These are phyloP conservation scores for Ananas comosus DNA, from an alignment of 176 grass and related monocot genomes.

Conservation along the genomic window DNA sequence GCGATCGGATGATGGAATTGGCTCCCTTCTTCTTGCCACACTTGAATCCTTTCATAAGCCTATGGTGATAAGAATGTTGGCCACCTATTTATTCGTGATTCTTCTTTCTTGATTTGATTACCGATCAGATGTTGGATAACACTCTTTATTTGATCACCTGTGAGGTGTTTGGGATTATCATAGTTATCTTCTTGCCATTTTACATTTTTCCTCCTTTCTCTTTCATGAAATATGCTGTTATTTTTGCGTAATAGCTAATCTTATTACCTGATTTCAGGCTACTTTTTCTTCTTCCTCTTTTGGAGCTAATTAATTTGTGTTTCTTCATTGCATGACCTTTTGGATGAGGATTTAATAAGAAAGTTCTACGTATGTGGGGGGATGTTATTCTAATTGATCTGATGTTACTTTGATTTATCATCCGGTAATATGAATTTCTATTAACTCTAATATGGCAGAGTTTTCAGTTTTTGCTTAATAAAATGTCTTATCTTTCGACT, in stretches of 20 bases:
- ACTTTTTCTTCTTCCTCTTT: neutral
- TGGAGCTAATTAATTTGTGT: neutral
- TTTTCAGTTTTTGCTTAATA: too few relatives aligned
- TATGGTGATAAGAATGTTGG: neutral
- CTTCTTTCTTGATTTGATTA: constrained; percentile 14
- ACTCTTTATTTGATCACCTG: neutral
- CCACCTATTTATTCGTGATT: neutral
- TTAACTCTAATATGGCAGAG: too few relatives aligned
- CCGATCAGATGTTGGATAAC: constrained; percentile 4
- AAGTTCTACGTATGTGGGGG: too few relatives aligned
- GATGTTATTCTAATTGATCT: too few relatives aligned
- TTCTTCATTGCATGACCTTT: constrained; percentile 7
- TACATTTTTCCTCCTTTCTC: neutral
- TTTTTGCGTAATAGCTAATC: neutral
- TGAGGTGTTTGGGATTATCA: constrained; percentile 2
- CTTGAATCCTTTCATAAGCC: constrained; percentile 15
- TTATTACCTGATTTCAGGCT: neutral
- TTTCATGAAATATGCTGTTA: neutral
- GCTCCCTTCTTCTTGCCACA: neutral
- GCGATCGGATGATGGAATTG: constrained; percentile 2
- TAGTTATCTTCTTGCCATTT: neutral
- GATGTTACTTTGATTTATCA: too few relatives aligned
- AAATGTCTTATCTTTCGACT: too few relatives aligned
- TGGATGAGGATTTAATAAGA: neutral
- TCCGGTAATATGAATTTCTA: too few relatives aligned